Evolutionary conservation across 768 basidiomycete genomes (phyloP).

Genomic region (Lactarius sanguifluus): DNA sequence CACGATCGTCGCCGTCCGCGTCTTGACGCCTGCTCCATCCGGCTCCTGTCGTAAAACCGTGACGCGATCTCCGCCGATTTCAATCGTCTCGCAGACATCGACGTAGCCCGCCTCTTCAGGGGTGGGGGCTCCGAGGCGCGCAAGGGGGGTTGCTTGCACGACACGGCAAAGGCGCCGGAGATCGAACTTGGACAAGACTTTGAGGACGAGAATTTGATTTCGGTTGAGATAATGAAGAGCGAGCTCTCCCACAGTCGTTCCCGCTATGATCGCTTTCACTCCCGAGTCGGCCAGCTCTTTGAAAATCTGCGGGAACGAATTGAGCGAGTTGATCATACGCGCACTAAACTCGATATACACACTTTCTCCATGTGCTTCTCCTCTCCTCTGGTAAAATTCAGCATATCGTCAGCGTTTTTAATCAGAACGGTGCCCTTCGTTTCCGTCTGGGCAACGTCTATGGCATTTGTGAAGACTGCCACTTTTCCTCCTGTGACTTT

Average conservation of each 20-base stretch:
- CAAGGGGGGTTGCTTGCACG: conserved; percentile 93
- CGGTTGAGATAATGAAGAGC: conserved; percentile 96
- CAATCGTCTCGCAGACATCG: conserved; percentile 92
- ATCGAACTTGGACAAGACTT: conserved; percentile 97
- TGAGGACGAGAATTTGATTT: conserved; percentile 90
- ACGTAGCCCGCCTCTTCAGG: conserved; percentile 94
- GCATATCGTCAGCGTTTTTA: conserved; percentile 93
- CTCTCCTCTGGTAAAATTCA: conserved; percentile 95
- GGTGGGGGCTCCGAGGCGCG: conserved; percentile 93
- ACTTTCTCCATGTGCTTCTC: conserved; percentile 96
- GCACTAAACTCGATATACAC: neutral
- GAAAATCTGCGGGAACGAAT: conserved; percentile 62
- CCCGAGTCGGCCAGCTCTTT: conserved; percentile 97
- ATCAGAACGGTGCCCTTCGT: conserved; percentile 98
- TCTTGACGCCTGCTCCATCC: conserved; percentile 56
- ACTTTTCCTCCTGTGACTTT: conserved; percentile 87
- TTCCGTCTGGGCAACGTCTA: conserved; percentile 95
- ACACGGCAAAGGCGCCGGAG: conserved; percentile 92
- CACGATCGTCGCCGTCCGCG: conserved; percentile 90
- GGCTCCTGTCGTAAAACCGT: conserved; percentile 88
- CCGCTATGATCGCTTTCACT: conserved; percentile 91
- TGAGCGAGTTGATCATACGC: conserved; percentile 8
- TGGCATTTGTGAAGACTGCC: conserved; percentile 88
- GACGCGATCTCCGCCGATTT: conserved; percentile 97
- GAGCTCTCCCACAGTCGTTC: conserved; percentile 91